Evolutionary conservation across 768 basidiomycete species (phyloP).

Genomic region (Clathrus columnatus): DNA sequence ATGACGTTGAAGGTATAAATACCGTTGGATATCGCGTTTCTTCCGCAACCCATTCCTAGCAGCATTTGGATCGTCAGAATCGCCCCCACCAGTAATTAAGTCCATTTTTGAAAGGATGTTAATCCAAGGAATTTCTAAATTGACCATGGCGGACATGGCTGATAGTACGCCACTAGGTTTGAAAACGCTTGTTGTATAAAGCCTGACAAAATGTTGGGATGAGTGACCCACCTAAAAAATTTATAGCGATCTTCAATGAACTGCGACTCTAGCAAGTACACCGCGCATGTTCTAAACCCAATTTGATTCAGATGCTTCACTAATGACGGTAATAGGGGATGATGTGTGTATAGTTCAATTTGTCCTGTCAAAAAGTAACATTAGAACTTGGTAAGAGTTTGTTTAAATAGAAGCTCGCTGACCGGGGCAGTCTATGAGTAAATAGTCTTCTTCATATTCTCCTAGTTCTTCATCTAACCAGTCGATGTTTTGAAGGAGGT

Average conservation of each 20-base stretch:
- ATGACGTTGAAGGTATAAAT: slow-evolving; percentile 17
- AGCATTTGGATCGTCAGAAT: slow-evolving; percentile 48
- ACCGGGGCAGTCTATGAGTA: slow-evolving; percentile 90
- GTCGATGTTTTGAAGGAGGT: slow-evolving; percentile 93
- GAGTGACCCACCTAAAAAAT: slow-evolving; percentile 68
- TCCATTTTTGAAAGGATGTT: slow-evolving; percentile 99
- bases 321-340: slow-evolving; percentile 89
- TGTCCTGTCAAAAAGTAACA: slow-evolving; percentile 49
- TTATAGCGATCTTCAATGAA: slow-evolving; percentile 99
- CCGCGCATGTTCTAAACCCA: slow-evolving; percentile 79
- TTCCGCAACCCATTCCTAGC: slow-evolving; percentile 66
- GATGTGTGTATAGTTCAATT: slow-evolving; percentile 98
- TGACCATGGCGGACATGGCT: slow-evolving; percentile 99
- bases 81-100: slow-evolving; percentile 54
- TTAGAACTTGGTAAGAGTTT: neutral
- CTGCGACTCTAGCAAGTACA: slow-evolving; percentile 93
- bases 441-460: slow-evolving; percentile 91
- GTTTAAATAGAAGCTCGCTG: slow-evolving; percentile 13
- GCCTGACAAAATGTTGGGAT: slow-evolving; percentile 5
- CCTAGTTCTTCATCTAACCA: slow-evolving; percentile 97
- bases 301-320: slow-evolving; percentile 66
- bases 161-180: slow-evolving; percentile 75
- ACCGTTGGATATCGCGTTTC: slow-evolving; percentile 80
- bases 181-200: slow-evolving; percentile 4
- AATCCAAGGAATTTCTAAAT: slow-evolving; percentile 93